Percentiles rank a stretch among this genome's conserved stretches.
These are phyloP conservation scores for Mycosphaerella sp. DNA, from an alignment of 2,329 filamentous ascomycete genomes.

Conservation along the genomic window DNA sequence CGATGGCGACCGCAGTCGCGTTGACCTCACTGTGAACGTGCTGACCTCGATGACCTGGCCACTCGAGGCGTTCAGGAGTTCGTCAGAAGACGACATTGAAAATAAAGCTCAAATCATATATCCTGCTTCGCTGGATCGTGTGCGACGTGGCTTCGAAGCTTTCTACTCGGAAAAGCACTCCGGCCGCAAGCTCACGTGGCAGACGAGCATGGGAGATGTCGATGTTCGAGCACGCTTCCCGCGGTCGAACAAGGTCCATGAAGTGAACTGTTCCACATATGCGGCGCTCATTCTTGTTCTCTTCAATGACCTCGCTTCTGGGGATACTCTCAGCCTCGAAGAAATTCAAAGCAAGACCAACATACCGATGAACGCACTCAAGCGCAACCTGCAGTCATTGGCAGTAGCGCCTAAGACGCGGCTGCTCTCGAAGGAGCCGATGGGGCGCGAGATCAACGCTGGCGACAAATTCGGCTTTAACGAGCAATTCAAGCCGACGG, in stretches of 20 bases:
- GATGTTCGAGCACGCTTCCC: slow-evolving; percentile 78
- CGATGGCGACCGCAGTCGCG: slow-evolving; percentile 53
- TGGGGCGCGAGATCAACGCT: slow-evolving; percentile 67
- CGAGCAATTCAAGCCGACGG: slow-evolving; percentile 69
- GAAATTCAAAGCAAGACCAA: slow-evolving; percentile 78
- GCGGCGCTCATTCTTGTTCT: slow-evolving; percentile 84
- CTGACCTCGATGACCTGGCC: slow-evolving; percentile 95
- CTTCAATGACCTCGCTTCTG: slow-evolving; percentile 67
- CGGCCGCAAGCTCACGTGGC: slow-evolving; percentile 83
- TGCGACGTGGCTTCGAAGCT: slow-evolving; percentile 79
- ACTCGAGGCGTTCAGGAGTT: slow-evolving; percentile 70
- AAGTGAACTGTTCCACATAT: slow-evolving; percentile 87
- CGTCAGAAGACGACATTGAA: slow-evolving; percentile 48
- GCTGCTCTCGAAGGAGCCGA: slow-evolving; percentile 72
- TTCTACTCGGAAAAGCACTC: slow-evolving; percentile 85
- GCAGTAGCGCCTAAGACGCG: slow-evolving; percentile 77
- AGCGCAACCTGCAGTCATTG: slow-evolving; percentile 71
- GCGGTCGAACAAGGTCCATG: slow-evolving; percentile 61
- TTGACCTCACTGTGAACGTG: slow-evolving; percentile 78
- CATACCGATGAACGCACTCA: slow-evolving; percentile 67
- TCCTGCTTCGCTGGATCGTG: slow-evolving; percentile 63
- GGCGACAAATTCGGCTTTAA: slow-evolving; percentile 81
- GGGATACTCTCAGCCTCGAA: slow-evolving; percentile 53
- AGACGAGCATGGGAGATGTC: slow-evolving; percentile 67
- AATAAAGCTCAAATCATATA: slow-evolving; percentile 57